Conservation (phyloP, 352 stramenopile genomes). For the Thraustochytrium aureum region DNA sequence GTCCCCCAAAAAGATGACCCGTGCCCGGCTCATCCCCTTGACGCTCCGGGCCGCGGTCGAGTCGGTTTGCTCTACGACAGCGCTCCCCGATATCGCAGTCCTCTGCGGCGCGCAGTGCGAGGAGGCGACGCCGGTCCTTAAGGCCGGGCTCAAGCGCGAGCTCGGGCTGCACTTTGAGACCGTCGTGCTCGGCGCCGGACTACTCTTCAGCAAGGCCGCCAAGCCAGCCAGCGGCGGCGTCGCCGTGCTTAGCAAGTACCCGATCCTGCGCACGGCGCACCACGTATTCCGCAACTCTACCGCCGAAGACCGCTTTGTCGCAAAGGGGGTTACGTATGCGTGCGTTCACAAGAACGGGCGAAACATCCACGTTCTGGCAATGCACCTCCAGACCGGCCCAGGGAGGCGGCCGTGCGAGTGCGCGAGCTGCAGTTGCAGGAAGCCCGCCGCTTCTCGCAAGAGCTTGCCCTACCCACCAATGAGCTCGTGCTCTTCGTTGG, state of each 20-base stretch:
- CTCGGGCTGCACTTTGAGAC: constrained; percentile 9
- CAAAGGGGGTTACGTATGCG: background rate
- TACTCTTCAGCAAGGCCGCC: background rate
- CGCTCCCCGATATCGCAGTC: background rate
- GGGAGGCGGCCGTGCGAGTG: background rate
- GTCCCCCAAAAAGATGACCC: background rate
- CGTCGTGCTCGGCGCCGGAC: background rate
- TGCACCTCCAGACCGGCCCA: background rate
- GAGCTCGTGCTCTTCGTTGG: background rate
- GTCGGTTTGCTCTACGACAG: background rate
- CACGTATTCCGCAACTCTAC: background rate
- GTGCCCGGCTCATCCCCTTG: background rate
- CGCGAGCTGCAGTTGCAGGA: background rate
- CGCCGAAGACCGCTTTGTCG: background rate
- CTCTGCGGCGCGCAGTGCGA: background rate
- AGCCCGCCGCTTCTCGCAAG: background rate
- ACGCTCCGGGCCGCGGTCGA: background rate
- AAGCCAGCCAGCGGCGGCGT: background rate
- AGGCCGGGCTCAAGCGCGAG: background rate
- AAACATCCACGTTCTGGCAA: background rate
- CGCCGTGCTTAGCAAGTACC: background rate
- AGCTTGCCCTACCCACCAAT: background rate
- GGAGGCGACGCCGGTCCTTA: background rate
- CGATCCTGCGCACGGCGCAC: background rate
- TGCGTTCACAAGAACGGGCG: background rate